Evolutionary conservation across 23 red algal genomes (phyloP).

Genomic region (Gracilaria gracilis): DNA sequence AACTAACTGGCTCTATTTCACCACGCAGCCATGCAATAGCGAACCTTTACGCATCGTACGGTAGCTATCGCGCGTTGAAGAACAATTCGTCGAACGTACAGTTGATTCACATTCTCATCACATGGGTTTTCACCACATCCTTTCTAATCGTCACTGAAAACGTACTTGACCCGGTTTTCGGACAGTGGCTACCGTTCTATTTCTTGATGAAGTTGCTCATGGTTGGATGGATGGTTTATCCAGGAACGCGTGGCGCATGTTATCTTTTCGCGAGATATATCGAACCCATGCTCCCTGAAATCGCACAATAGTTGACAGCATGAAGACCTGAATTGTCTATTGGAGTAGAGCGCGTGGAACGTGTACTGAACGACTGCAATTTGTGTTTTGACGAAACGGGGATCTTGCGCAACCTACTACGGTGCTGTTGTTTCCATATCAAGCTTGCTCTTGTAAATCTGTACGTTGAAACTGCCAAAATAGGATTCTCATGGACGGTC

Average conservation of each 20-base stretch:
- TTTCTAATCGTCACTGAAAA: constrained; percentile 44
- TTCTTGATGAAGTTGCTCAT: constrained; percentile 57
- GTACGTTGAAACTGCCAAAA: too few species aligned
- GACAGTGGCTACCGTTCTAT: constrained; percentile 75
- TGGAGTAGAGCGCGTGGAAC: background rate
- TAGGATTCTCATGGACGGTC: too few species aligned
- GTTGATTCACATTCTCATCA: constrained; percentile 71
- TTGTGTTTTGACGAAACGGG: too few species aligned
- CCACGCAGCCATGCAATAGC: constrained; percentile 40
- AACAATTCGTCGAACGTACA: constrained; percentile 57
- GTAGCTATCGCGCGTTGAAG: constrained; percentile 78
- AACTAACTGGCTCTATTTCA: background rate
- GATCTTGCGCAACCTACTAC: too few species aligned
- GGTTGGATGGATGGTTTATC: constrained; percentile 73
- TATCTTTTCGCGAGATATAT: constrained; percentile 70
- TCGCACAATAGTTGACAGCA: background rate
- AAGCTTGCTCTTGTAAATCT: too few species aligned
- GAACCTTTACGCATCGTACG: constrained; percentile 78
- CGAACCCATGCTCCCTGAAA: constrained; percentile 43
- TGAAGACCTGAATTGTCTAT: background rate
- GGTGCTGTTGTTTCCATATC: too few species aligned
- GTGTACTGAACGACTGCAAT: too few species aligned
- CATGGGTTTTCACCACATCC: constrained; percentile 63
- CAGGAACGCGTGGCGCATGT: constrained; percentile 69
- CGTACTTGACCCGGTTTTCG: constrained; percentile 59